Base-by-base conservation (phyloP, 2,329 filamentous ascomycete species). In the Dactylella cylindrospora region DNA sequence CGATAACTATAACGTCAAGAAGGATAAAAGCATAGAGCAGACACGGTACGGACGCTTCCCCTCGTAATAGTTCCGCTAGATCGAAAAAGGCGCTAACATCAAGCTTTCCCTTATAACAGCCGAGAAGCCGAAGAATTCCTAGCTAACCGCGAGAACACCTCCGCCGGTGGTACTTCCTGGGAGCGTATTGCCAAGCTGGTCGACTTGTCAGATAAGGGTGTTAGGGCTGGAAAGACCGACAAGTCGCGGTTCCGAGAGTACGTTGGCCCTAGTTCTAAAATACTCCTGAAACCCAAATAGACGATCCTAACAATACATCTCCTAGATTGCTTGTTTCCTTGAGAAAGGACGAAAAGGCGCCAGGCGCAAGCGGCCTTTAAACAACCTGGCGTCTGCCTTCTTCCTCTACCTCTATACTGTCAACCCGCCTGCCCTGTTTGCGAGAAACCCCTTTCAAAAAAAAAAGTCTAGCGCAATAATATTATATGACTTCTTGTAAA, bases 1-100 rank as follows among this genome's bases (percentile, higher is more conserved):
- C 79, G 90, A 96, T 72, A 96, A 95, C 76, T 98, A 98, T 79
- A 97, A 97, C 78, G 84, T 86, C 74, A 95, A 96, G 78, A 91
- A 93, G 74, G 93, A 98, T 73, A 97, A 97, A 80, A 83, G 82
- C 60, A 85, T 96, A 68, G 79, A 85, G 17, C 88, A 95, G 77
- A 93, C 91, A 53, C 83, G 67, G 67, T 69, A 51, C 15, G 17
- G 29, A 9, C 9, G 4, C 12, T 17, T 19, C 35, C n/a, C 22
- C 35, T n/a, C n/a, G n/a, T n/a, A n/a, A n/a, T n/a, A n/a, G n/a
- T n/a, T n/a, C n/a, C n/a, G n/a, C n/a, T n/a, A n/a, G n/a, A n/a
- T n/a, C n/a, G n/a, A n/a, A 31, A 31, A 31, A 31, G 28, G 9
- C 9, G n/a, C 26, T 41, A 26, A 29, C 20, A 13, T 9, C 13